A percentile compares a stretch with the other conserved stretches of the same genome.
phyloP scores from a whole-genome alignment of 2,329 filamentous ascomycete species.

The Colletotrichum euphorbiae region DNA sequence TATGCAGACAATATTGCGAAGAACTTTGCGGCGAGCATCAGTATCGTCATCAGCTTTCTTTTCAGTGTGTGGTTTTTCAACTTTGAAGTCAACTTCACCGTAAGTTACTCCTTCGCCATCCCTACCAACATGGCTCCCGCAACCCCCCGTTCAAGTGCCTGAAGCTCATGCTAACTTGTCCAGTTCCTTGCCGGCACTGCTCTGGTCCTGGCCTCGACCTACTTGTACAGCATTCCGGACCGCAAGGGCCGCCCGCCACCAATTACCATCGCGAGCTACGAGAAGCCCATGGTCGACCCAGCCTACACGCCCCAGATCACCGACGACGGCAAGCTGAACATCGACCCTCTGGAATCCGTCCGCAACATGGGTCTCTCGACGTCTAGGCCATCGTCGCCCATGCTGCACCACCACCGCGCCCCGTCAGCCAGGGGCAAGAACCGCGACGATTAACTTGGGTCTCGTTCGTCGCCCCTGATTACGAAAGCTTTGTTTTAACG shows the following conservation, averaged over 20 bases:
- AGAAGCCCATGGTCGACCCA: constrained; percentile 75
- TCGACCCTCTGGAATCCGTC: constrained; percentile 55
- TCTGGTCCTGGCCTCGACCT: constrained; percentile 84
- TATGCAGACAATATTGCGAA: constrained; percentile 92
- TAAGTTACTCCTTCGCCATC: constrained; percentile 60
- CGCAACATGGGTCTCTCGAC: constrained; percentile 55
- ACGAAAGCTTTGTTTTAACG: not conserved
- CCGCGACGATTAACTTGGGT: constrained; percentile 36
- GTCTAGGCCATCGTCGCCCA: constrained; percentile 61
- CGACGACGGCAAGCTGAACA: constrained; percentile 49
- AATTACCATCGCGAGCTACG: constrained; percentile 77
- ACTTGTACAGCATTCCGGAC: constrained; percentile 81
- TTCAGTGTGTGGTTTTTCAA: constrained; percentile 89
- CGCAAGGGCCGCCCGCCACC: constrained; percentile 71
- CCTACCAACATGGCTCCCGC: not conserved
- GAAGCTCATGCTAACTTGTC: constrained; percentile 10
- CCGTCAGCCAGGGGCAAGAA: constrained; percentile 39
- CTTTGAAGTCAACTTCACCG: constrained; percentile 77
- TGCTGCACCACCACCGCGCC: constrained; percentile 46
- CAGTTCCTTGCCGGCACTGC: constrained; percentile 86
- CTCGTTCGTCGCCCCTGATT: not conserved
- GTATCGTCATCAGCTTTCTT: constrained; percentile 87
- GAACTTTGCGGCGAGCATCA: constrained; percentile 93
- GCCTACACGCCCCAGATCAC: constrained; percentile 52
- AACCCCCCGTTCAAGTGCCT: too few species aligned